Evolutionary conservation across 176 grass and related monocot species (phyloP), one percentile per base, ranked within the genome.

Genomic region (sorghum (Sorghum bicolor)): DNA sequence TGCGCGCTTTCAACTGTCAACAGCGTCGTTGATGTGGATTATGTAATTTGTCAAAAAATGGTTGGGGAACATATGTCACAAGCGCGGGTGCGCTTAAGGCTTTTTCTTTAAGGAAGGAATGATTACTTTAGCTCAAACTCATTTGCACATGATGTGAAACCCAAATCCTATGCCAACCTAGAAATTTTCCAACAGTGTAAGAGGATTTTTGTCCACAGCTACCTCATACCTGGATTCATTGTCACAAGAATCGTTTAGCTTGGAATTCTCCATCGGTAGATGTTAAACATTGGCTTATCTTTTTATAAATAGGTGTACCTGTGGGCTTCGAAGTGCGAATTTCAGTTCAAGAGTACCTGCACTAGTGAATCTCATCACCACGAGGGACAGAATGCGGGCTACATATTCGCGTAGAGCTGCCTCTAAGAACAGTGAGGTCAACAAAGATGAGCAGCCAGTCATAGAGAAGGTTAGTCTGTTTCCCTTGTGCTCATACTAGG

Each of bases 361-460:
- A 4, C 57, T 26, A 12, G n/a, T 11, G 10, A 61, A 61, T 11
- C 57, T 55, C 20, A 10, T 24, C 20, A 20, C 53, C 70, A 85
- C 90, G 79, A 86, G 87, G 41, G 52, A 74, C 14, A 50, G 80
- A 57, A 72, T 74, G 26, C 61, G 83, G 16, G 71, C 30, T 48
- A 88, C 90, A 19, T 86, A 87, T 66, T 84, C 90, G 0, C 89
- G 88, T 17, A 68, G 72, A 34, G 80, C 90, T 85, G 70, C 48
- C 72, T 91, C 86, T 19, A 90, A 65, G 70, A 81, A 73, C 28
- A 81, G 8, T 19, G 78, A 90, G 33, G 41, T 79, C 71, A 84
- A 88, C 36, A 75, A 91, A 63, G 61, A 76, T 53, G 71, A 75
- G n/a, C 31, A 92, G 64, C 39, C 22, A 47, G 25, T 72, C 30